Evolutionary conservation across 2,329 filamentous ascomycete species (phyloP), one percentile per base, ranked within the genome.

Genomic region (Scleromitrula shiraiana): DNA sequence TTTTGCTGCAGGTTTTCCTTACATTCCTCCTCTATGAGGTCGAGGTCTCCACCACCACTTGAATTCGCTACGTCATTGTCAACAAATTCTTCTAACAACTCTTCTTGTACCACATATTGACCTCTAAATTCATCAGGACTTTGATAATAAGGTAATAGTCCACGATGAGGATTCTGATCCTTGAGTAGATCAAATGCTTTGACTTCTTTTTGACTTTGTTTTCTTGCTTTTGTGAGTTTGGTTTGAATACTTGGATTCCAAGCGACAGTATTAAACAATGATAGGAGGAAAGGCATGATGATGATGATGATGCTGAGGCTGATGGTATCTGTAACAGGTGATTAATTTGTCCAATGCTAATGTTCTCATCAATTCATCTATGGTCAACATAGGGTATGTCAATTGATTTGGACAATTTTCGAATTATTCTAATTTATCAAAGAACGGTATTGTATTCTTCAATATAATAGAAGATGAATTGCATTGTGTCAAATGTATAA

Each of bases 91-190:
- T 43, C 45, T 12, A 27, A 15, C 29, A 15, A 7, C 6, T 42
- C 45, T 38, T 44, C 46, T 45, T 30, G 37, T 26, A 52, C 27
- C 29, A 47, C 23, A 15, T 50, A 51, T 47, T 54, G 55, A 15
- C 29, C 46, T 20, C 40, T 43, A 26, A 44, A 33, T 27, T 46
- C 46, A 24, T 51, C 44, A 9, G 49, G n/a, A 26, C 46, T 41
- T 36, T 39, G 40, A 26, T 46, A 41, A 40, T n/a, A n/a, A n/a
- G n/a, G n/a, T n/a, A n/a, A n/a, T n/a, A 47, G 40, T 38, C n/a
- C 26, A n/a, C 12, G 17, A 24, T 23, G 15, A 26, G 24, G 32
- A 30, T 37, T 19, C 20, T 29, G 40, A 44, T 44, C 30, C 33
- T 30, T 33, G 24, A 15, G 24, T 23, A 36, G 22, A 44, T 50